Conservation (phyloP, 139 green algal species). For the Chlorella sp. region DNA sequence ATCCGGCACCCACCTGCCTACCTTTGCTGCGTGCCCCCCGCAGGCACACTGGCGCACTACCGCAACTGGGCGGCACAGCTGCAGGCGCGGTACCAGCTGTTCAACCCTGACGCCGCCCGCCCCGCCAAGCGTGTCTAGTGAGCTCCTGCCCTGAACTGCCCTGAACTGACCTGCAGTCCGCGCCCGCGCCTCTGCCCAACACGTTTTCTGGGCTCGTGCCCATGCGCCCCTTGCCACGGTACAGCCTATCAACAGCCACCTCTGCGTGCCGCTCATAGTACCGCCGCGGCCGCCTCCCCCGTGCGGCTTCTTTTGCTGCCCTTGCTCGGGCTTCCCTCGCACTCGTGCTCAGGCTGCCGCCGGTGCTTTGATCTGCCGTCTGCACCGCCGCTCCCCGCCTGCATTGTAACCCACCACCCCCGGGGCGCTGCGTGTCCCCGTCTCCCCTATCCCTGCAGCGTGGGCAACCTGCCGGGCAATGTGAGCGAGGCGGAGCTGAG, state of each 20-base stretch:
- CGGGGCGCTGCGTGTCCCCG: too few species aligned
- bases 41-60: slow-evolving; percentile 58
- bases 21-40: not conserved
- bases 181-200: not conserved
- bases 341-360: too few species aligned
- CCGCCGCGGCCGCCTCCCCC: too few species aligned
- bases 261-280: too few species aligned
- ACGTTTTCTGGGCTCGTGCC: too few species aligned
- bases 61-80: slow-evolving; percentile 50
- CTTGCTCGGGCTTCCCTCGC: not conserved
- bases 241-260: too few species aligned
- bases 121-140: slow-evolving; percentile 77
- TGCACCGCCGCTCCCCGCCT: not conserved
- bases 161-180: too few species aligned
- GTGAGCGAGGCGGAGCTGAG: slow-evolving; percentile 59
- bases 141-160: not conserved
- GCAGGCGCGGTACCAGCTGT: slow-evolving; percentile 57
- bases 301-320: not conserved
- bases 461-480: slow-evolving; percentile 70
- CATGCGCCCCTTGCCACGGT: too few species aligned
- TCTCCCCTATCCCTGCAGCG: not conserved
- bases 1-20: too few species aligned
- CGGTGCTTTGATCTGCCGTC: too few species aligned
- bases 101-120: slow-evolving; percentile 72
- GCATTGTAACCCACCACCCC: not conserved